Percentiles rank a stretch among this genome's conserved stretches.
phyloP scores from a whole-genome alignment of 352 stramenopile species.

The Globisporangium orthogonon region DNA sequence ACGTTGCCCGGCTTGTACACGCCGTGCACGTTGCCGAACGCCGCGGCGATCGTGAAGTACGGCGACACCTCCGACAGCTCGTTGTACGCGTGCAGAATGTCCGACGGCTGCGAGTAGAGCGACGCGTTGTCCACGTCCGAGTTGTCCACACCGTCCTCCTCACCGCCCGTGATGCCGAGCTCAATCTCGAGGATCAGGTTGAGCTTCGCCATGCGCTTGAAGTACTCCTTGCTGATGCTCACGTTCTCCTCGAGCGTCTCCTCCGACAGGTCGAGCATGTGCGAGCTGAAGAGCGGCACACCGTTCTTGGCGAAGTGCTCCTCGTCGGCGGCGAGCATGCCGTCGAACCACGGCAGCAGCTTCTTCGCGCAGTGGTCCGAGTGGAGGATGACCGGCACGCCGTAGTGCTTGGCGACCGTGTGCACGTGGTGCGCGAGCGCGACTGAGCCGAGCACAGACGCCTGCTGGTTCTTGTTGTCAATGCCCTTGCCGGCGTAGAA shows the following conservation, averaged over 20 bases:
- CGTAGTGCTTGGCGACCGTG: slow-evolving; percentile 95
- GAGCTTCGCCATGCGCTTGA: slow-evolving; percentile 96
- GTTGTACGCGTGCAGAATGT: slow-evolving; percentile 95
- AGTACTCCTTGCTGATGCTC: slow-evolving; percentile 95
- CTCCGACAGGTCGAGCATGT: slow-evolving; percentile 99
- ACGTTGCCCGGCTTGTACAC: slow-evolving; percentile 99
- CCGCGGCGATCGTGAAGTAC: slow-evolving; percentile 95
- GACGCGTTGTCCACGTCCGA: slow-evolving; percentile 90
- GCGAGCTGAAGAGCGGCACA: slow-evolving; percentile 94
- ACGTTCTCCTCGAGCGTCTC: slow-evolving; percentile 98
- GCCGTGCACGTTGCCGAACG: slow-evolving; percentile 97
- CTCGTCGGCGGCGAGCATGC: slow-evolving; percentile 93
- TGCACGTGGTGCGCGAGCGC: slow-evolving; percentile 94
- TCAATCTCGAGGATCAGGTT: slow-evolving; percentile 97
- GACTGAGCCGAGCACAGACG: slow-evolving; percentile 74
- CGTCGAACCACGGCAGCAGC: slow-evolving; percentile 97
- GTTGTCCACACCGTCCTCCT: slow-evolving; percentile 99
- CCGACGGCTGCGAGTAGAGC: slow-evolving; percentile 91
- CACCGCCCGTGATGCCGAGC: slow-evolving; percentile 96
- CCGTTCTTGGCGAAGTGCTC: slow-evolving; percentile 94
- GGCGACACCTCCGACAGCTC: slow-evolving; percentile 88
- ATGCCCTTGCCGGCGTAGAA: slow-evolving; percentile 97
- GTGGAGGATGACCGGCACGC: slow-evolving; percentile 96
- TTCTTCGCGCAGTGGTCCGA: slow-evolving; percentile 99
- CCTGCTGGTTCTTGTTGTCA: slow-evolving; percentile 92